Percentiles rank a stretch among this genome's conserved stretches.
These are phyloP conservation scores for Sclerospora graminicola DNA, from an alignment of 352 stramenopile genomes.

Conservation along the genomic window DNA sequence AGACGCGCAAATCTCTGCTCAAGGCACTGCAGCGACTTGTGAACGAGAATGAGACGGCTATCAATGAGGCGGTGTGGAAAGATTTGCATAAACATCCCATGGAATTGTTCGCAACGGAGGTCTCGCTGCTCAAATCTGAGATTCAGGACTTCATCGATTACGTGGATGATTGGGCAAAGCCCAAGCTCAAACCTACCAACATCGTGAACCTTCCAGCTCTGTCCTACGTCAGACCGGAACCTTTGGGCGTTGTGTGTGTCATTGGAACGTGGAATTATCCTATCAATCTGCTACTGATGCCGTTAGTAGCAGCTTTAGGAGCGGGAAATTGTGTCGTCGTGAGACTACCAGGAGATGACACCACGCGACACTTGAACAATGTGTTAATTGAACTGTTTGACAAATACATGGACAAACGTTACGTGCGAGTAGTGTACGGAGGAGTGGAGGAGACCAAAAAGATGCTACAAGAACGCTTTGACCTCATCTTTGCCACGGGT, in stretches of 20 bases:
- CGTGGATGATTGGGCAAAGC: constrained; percentile 52
- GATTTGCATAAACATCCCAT: constrained; percentile 64
- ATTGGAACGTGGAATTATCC: constrained; percentile 92
- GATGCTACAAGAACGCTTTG: too few species aligned
- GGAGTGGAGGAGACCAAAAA: too few species aligned
- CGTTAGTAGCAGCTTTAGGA: constrained; percentile 67
- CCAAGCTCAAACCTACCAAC: constrained; percentile 37
- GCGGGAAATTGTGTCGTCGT: constrained; percentile 92
- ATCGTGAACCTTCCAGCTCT: constrained; percentile 43
- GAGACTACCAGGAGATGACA: constrained; percentile 87
- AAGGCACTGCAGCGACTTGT: constrained; percentile 37
- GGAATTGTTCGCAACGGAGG: constrained; percentile 53
- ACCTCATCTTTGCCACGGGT: too few species aligned
- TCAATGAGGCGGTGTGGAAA: constrained; percentile 47
- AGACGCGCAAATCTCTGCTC: constrained; percentile 34
- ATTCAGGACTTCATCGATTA: constrained; percentile 74
- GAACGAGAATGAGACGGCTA: constrained; percentile 28
- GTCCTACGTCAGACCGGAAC: constrained; percentile 54
- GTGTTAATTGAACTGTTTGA: constrained; percentile 46
- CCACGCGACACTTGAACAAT: constrained; percentile 41
- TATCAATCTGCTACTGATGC: constrained; percentile 62
- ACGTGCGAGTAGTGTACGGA: constrained; percentile 71
- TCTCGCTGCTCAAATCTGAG: constrained; percentile 41
- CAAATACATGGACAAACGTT: constrained; percentile 68
- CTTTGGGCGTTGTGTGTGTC: constrained; percentile 81